Conservation (phyloP, 768 basidiomycete species). For the Chiua virens region DNA sequence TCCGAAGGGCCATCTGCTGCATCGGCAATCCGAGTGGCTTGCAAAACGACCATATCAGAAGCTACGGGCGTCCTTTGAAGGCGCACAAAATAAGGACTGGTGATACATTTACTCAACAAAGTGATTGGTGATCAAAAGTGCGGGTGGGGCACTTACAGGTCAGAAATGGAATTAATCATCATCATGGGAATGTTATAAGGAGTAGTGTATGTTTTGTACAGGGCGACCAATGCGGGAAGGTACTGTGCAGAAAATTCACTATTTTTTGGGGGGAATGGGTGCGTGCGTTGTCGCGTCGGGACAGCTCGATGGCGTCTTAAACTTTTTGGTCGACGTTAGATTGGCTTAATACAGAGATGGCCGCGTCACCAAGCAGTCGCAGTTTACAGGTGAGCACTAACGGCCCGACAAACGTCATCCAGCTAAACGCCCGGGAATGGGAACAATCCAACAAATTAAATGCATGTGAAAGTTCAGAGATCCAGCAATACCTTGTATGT, state of each 20-base stretch:
- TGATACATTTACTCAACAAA: background rate
- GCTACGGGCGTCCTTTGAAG: slow-evolving; percentile 33
- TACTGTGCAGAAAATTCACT: slow-evolving; percentile 38
- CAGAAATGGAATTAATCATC: slow-evolving; percentile 35
- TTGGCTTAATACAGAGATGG: slow-evolving; percentile 28
- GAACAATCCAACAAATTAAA: background rate
- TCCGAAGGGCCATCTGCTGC: slow-evolving; percentile 7
- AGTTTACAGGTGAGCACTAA: slow-evolving; percentile 1
- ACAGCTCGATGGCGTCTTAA: background rate
- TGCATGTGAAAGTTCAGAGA: slow-evolving; percentile 26
- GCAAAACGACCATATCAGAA: slow-evolving; percentile 35
- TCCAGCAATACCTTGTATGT: slow-evolving; percentile 22
- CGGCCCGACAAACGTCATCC: background rate
- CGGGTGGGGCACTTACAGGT: slow-evolving; percentile 29
- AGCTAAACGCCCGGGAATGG: no score
- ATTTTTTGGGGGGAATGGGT: slow-evolving; percentile 23
- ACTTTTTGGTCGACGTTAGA: slow-evolving; percentile 15
- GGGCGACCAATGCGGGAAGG: slow-evolving; percentile 33
- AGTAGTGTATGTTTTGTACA: slow-evolving; percentile 27
- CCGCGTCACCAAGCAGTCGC: slow-evolving; percentile 7
- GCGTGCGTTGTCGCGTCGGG: background rate
- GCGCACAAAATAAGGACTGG: slow-evolving; percentile 43
- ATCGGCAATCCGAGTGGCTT: slow-evolving; percentile 37
- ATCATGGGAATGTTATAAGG: slow-evolving; percentile 24
- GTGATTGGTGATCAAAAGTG: background rate